Percentiles rank a stretch among this genome's conserved stretches.
Conservation (phyloP, 140 eudicot species). For the Oenanthe javanica region DNA sequence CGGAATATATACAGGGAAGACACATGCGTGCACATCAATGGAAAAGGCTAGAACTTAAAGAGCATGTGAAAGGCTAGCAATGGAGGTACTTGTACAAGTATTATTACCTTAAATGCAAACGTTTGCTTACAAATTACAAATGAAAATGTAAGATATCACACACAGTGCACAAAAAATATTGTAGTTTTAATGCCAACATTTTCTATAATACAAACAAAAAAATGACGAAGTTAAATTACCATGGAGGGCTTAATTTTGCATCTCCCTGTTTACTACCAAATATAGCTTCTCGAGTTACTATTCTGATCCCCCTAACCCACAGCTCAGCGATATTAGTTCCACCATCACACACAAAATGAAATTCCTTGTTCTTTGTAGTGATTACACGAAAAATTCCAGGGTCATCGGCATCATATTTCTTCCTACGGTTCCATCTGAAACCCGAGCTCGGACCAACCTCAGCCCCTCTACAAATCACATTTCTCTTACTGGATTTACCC, state of each 20-base stretch:
- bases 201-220: neutral
- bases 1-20: too few species aligned
- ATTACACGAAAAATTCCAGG: constrained; percentile 68
- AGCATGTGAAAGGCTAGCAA: too few species aligned
- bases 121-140: neutral
- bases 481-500: constrained; percentile 79
- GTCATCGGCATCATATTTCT: constrained; percentile 50
- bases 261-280: constrained; percentile 32
- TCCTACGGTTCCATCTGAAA: constrained; percentile 56
- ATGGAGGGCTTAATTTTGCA: neutral
- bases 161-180: neutral
- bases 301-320: constrained; percentile 83
- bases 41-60: too few species aligned
- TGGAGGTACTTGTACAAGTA: too few species aligned
- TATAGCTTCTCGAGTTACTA: constrained; percentile 68
- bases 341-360: constrained; percentile 85
- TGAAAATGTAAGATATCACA: neutral
- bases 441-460: constrained; percentile 55
- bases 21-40: too few species aligned
- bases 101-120: neutral
- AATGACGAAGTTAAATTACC: neutral
- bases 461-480: constrained; percentile 68
- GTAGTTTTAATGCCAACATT: neutral
- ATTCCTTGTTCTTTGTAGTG: constrained; percentile 74
- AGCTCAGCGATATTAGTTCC: constrained; percentile 63